Base-by-base conservation (phyloP, 805 yeast genomes). In the Lipomyces chichibuensis region DNA sequence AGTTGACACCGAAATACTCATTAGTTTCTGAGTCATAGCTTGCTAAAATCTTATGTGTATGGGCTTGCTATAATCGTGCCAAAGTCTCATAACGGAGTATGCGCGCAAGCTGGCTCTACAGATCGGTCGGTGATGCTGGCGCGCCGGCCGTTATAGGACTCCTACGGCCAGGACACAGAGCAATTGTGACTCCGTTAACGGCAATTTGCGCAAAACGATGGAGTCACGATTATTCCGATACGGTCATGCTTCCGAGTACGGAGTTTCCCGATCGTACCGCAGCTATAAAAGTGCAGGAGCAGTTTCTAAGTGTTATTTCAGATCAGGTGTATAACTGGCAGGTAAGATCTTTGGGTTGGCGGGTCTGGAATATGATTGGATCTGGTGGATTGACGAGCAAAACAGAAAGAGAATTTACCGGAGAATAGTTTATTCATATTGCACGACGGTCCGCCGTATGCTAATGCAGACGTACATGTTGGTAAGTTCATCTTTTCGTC, bases 381-480 rank as follows among this genome's bases (percentile, higher is more conserved):
- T 17, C 37, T 43, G 32, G 76, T 29, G 20, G 52, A 20, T 13
- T n/a, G 53, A 27, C 46, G 2, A 25, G 55, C 53, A 52, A 52
- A 37, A 14, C 52, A 65, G 66, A 52, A 67, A 57, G 8, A 37
- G 11, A 33, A 57, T 13, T 49, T 80, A 60, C 72, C 74, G 32
- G 60, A 69, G 1, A 59, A 77, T 13, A 66, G 65, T 0, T 73
- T 74, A 46, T 94, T 89, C 73, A 83, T 89, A 1, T 79, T 95
- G 0, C 98, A 93, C 73, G 99, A 95, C 78, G 99, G 99, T 0
- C 99, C 99, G 0, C 99, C 99, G 0, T 95, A 94, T 78, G 98
- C 99, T 13, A 95, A 95, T 75, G 99, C 98, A 2, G 92, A 89
- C 69, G 80, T 95, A 27, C 99, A 95, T 77, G 77, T 93, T 60